Base-by-base conservation (phyloP, 2,329 filamentous ascomycete genomes). In the Exserohilum rostratum region DNA sequence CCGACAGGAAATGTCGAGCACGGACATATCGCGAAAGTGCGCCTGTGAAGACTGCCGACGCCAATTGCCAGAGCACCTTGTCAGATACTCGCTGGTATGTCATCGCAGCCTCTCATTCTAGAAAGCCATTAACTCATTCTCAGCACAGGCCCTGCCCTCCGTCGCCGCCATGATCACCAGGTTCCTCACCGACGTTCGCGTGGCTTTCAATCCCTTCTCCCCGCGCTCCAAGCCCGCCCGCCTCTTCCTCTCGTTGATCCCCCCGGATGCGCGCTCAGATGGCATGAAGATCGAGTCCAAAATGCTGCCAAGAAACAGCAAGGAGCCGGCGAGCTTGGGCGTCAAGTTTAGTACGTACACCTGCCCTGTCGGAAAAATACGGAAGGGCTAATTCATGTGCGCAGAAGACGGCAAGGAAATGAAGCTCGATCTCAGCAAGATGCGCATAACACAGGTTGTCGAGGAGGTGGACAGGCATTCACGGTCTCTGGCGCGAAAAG, bases 381-480 rank as follows among this genome's bases (percentile, higher is more conserved):
- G 22, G 22, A 25, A 18, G 4, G 2, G 50, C 67, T 72, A 55
- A 73, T 60, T 20, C 15, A 20, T 35, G 30, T 12, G 2, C 39
- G 50, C 72, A 96, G 91, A 96, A 83, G 95, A 97, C 72, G 95
- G 95, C 67, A 96, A 93, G 79, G 88, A 96, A 69, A 85, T 98
- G 80, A 86, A 86, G 30, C 84, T 98, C 34, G 87, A 96, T 72
- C 83, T 91, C 63, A 87, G 90, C 65, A 89, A 88, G 75, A 82
- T 93, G 78, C 89, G 87, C 65, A 93, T 98, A 72, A 90, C 90
- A 73, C 90, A 92, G 69, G 85, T 98, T 17, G 83, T 93, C 53
- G 90, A 92, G 74, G 92, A 98, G 77, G 87, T 96, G 39, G 90
- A 97, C 74, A 84, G 95, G 68, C 91, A 98, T 79, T 96, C 92